Evolutionary conservation across 495 filamentous ascomycete genomes (phyloP).

Genomic region (Lichina pygmaea): DNA sequence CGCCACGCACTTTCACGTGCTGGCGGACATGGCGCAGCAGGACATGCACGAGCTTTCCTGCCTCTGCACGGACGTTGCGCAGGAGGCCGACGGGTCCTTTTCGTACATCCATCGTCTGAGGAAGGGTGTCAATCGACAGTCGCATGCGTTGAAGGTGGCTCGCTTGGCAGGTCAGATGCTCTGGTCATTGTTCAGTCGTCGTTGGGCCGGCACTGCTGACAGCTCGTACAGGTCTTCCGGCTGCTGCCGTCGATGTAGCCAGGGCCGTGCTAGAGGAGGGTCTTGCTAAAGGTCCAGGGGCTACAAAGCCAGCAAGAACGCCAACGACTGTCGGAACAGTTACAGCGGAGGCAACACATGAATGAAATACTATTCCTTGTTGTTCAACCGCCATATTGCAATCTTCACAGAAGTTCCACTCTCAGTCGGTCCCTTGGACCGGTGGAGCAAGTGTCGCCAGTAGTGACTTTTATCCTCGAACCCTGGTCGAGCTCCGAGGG

Average conservation of each 20-base stretch:
- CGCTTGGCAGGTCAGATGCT: slow-evolving; percentile 35
- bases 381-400: too few species aligned
- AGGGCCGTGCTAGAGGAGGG: slow-evolving; percentile 12
- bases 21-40: slow-evolving; percentile 39
- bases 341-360: too few species aligned
- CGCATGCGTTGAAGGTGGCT: slow-evolving; percentile 83
- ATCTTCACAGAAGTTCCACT: too few species aligned
- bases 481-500: too few species aligned
- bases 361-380: too few species aligned
- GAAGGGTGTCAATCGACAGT: slow-evolving; percentile 58
- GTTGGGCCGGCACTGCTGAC: not conserved
- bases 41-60: slow-evolving; percentile 37
- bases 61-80: slow-evolving; percentile 77
- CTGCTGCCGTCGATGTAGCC: slow-evolving; percentile 29
- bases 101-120: slow-evolving; percentile 65
- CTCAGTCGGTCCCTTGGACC: too few species aligned
- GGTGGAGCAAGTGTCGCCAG: too few species aligned
- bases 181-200: not conserved
- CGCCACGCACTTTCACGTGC: slow-evolving; percentile 76
- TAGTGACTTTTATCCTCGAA: too few species aligned
- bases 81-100: slow-evolving; percentile 35
- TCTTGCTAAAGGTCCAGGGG: too few species aligned
- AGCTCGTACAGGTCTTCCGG: slow-evolving; percentile 17
- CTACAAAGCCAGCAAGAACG: too few species aligned
- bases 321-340: too few species aligned